Base-by-base conservation (phyloP, 352 stramenopile species). In the Globisporangium cederbergense region DNA sequence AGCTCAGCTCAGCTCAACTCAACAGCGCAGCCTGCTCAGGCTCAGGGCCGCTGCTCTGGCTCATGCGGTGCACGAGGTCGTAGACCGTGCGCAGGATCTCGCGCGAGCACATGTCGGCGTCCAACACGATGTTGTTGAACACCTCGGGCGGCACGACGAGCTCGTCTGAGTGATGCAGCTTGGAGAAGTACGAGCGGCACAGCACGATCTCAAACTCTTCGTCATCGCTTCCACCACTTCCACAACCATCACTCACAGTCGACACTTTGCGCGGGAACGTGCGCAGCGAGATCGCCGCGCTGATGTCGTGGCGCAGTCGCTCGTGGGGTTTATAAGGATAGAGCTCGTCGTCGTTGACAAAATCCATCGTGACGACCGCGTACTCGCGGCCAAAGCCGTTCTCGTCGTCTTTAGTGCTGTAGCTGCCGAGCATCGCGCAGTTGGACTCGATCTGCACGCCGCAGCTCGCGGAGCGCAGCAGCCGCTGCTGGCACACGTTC, bases 301-400 rank as follows among this genome's bases (percentile, higher is more conserved):
- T 74, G 46, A 67, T 71, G 54, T 78, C 70, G 47, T 75, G 55
- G 6, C 63, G 51, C 5, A 68, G 47, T 0, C 70, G 49, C 40
- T 59, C 13, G 58, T 46, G 13, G 47, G 74, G 11, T 57, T 52
- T 40, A 68, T 66, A 72, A 1, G 78, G 74, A 61, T 74, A 67
- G 20, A 70, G 65, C 42, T 73, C 71, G 58, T 89, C 80, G 6
- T 64, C 52, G 58, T 85, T 72, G 38, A 86, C 71, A 22, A 71
- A 81, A 57, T 86, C 77, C 22, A 74, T 68, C 36, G 77, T 66
- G 45, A 89, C 64, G 13, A 86, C 57, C 3, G 67, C 78, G 28
- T 43, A 42, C 32, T 58, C 59, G 49, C 59, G 34, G 4, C 55
- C 59, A 0, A 53, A 64, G 3, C 59, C 50, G 34, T 65, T 40